These are phyloP conservation scores for Pluteus cervinus DNA, from an alignment of 768 basidiomycete genomes.

Conservation along the genomic window DNA sequence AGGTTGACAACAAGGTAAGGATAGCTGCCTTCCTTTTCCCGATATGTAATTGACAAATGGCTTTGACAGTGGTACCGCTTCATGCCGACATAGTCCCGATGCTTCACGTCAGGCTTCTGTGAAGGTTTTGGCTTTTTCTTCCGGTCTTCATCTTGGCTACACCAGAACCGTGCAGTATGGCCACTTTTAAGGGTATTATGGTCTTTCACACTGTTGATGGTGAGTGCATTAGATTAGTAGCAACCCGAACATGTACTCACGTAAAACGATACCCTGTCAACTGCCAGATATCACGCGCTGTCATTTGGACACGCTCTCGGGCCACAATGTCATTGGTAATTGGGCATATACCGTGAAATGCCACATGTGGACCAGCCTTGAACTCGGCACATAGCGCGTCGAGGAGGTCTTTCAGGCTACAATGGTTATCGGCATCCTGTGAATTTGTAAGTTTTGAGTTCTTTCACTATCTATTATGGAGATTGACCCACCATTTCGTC, in stretches of 20 bases:
- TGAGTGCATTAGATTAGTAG: background rate
- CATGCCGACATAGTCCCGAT: conserved; percentile 8
- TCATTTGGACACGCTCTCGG: conserved; percentile 3
- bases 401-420: no score
- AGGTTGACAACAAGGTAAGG: no score
- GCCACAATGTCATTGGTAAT: conserved; percentile 1
- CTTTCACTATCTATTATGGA: no score
- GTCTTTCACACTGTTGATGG: conserved; percentile 2
- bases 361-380: no score
- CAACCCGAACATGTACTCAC: conserved; percentile 1
- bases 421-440: no score
- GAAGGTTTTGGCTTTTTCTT: conserved; percentile 7
- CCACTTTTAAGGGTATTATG: conserved; percentile 6
- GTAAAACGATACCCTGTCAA: conserved; percentile 7
- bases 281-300: conserved; percentile 4
- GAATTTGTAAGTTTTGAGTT: no score
- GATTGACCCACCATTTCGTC: no score
- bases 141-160: conserved; percentile 10
- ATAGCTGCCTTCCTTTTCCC: background rate
- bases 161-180: conserved; percentile 9
- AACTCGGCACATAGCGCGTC: no score
- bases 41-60: conserved; percentile 3
- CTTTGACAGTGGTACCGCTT: conserved; percentile 6
- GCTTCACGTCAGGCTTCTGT: background rate
- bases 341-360: conserved; percentile 3